phyloP scores from a whole-genome alignment of 805 yeast species.

The Naumovozyma dairenensis region DNA sequence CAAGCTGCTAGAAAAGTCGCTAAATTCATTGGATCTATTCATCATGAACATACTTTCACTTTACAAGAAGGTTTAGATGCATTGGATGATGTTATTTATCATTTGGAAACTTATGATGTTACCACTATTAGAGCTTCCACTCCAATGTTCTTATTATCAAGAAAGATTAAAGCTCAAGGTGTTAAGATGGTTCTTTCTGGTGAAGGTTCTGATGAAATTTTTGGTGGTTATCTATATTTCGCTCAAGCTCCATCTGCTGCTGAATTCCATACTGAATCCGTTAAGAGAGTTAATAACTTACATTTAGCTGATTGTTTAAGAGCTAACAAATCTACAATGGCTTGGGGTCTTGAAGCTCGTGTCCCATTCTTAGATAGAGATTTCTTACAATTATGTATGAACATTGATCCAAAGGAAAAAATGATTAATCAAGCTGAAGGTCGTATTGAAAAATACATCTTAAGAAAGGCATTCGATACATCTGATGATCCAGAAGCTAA shows the following conservation, averaged over 20 bases:
- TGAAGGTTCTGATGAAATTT: constrained; percentile 98
- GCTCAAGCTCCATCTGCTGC: constrained; percentile 90
- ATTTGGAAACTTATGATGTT: constrained; percentile 95
- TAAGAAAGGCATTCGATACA: constrained; percentile 97
- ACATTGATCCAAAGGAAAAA: constrained; percentile 89
- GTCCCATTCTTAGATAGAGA: constrained; percentile 96
- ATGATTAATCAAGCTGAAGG: constrained; percentile 63
- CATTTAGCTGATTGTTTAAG: constrained; percentile 95
- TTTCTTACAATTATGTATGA: constrained; percentile 87
- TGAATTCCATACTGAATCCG: constrained; percentile 94
- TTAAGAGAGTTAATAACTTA: constrained; percentile 91
- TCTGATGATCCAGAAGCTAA: constrained; percentile 62
- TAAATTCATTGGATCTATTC: constrained; percentile 88
- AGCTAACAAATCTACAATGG: constrained; percentile 99
- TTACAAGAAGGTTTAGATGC: constrained; percentile 96
- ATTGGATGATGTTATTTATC: constrained; percentile 85
- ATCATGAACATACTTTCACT: constrained; percentile 97
- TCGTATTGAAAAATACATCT: constrained; percentile 85
- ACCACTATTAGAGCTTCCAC: constrained; percentile 98
- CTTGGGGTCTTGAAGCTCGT: constrained; percentile 99
- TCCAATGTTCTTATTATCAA: constrained; percentile 91
- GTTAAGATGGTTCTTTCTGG: constrained; percentile 98
- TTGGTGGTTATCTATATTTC: constrained; percentile 96
- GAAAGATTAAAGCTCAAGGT: constrained; percentile 99
- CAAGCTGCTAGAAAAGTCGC: constrained; percentile 96